Conservation (phyloP, 345 rosid species). For the Eucalyptus polybractea region DNA sequence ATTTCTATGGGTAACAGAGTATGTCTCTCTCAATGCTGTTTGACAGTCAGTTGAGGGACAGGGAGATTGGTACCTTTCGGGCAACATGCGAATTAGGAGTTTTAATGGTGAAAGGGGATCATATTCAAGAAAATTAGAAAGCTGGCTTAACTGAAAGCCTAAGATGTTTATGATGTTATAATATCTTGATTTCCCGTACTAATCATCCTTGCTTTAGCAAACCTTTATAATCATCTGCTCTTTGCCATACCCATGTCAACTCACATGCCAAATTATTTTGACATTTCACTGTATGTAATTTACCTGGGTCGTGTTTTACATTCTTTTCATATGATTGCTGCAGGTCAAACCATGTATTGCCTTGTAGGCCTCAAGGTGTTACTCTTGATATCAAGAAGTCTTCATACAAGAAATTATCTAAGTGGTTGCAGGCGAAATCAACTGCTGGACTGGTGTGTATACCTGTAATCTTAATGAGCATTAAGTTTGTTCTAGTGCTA, state of each 20-base stretch:
- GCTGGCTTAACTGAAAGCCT: background rate
- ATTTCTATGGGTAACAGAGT: background rate
- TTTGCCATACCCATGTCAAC: background rate
- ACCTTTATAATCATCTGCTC: background rate
- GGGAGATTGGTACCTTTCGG: background rate
- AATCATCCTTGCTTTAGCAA: background rate
- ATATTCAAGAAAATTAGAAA: background rate
- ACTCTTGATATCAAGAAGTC: conserved; percentile 83
- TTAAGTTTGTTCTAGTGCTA: background rate
- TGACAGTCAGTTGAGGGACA: background rate
- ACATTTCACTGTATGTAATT: background rate
- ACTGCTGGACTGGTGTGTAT: conserved; percentile 61
- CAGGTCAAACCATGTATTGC: conserved; percentile 86
- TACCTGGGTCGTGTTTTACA: background rate
- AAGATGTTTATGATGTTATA: background rate
- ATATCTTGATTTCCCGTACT: background rate
- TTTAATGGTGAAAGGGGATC: background rate
- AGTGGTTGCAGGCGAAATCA: conserved; percentile 91
- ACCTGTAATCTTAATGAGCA: background rate
- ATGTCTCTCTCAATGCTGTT: background rate
- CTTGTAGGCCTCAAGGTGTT: conserved; percentile 79
- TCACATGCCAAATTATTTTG: background rate
- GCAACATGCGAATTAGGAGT: background rate
- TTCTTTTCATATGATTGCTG: conserved; percentile 2
- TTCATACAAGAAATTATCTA: conserved; percentile 85